These are phyloP conservation scores for Yamagishiella unicocca DNA, from an alignment of 139 green algal genomes.

Conservation along the genomic window DNA sequence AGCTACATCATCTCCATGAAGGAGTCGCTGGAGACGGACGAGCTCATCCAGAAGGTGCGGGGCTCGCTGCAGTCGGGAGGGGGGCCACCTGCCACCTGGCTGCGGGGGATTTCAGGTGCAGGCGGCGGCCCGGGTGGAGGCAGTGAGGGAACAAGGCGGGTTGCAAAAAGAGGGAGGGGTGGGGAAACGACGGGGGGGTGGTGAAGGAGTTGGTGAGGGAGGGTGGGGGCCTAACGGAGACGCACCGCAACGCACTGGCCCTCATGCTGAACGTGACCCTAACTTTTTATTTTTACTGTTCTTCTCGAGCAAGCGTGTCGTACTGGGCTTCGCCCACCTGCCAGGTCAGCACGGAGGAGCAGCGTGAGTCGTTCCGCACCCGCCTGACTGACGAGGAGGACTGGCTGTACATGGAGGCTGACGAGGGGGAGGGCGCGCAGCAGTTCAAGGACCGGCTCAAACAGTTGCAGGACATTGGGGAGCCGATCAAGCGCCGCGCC, in stretches of 20 bases:
- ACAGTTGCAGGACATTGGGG: conserved; percentile 66
- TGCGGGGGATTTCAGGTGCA: no score
- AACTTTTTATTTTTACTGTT: no score
- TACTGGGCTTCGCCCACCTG: no score
- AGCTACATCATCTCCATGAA: conserved; percentile 89
- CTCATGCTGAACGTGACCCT: no score
- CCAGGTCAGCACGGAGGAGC: conserved; percentile 83
- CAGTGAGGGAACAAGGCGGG: no score
- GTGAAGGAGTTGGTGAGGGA: background rate
- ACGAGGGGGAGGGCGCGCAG: conserved; percentile 59
- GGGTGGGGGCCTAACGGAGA: no score
- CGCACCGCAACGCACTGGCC: no score
- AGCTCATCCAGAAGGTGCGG: conserved; percentile 66
- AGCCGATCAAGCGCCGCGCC: conserved; percentile 63
- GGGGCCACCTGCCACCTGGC: no score
- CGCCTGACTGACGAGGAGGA: conserved; percentile 88
- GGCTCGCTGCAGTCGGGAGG: no score
- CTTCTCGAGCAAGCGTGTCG: no score
- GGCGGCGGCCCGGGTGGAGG: no score
- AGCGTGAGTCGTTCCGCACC: conserved; percentile 72
- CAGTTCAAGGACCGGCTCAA: conserved; percentile 60
- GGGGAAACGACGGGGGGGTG: background rate
- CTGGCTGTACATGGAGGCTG: conserved; percentile 94
- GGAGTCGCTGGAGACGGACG: conserved; percentile 69
- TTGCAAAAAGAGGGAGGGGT: no score